phyloP scores from a whole-genome alignment of 2,329 filamentous ascomycete genomes.

The Teratosphaeria viscida region DNA sequence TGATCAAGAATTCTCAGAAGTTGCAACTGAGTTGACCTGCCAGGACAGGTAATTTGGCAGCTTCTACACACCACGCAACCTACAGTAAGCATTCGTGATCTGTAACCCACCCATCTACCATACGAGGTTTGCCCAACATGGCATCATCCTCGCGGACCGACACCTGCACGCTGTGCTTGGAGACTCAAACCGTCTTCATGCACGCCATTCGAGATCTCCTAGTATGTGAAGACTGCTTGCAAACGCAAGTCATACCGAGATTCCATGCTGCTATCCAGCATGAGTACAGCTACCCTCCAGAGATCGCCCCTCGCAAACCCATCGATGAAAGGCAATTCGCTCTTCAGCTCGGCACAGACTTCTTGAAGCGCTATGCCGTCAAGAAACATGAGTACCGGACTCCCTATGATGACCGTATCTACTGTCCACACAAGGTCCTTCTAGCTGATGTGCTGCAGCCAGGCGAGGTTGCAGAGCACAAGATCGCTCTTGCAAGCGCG shows the following conservation, averaged over 20 bases:
- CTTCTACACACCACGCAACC: too few relatives aligned
- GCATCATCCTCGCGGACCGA: not conserved
- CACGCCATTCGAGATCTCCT: too few relatives aligned
- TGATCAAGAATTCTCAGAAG: too few relatives aligned
- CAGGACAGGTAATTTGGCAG: too few relatives aligned
- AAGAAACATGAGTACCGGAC: not conserved
- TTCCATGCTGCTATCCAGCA: not conserved
- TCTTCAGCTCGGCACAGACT: not conserved
- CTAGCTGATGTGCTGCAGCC: not conserved
- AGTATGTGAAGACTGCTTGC: not conserved
- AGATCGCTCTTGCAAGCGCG: not conserved
- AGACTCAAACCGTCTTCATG: not conserved
- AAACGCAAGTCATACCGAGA: not conserved
- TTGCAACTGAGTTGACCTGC: too few relatives aligned
- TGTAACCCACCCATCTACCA: too few relatives aligned
- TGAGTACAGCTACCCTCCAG: not conserved
- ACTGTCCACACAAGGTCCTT: not conserved
- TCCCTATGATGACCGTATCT: not conserved
- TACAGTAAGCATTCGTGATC: not conserved
- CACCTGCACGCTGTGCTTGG: not conserved
- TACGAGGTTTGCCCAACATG: too few relatives aligned
- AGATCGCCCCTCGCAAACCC: not conserved
- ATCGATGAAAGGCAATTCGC: not conserved
- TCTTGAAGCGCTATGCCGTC: not conserved
- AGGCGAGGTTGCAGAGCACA: not conserved